These are phyloP conservation scores for Trichocomaceae sp. DNA, from an alignment of 2,329 filamentous ascomycete species.

Conservation along the genomic window DNA sequence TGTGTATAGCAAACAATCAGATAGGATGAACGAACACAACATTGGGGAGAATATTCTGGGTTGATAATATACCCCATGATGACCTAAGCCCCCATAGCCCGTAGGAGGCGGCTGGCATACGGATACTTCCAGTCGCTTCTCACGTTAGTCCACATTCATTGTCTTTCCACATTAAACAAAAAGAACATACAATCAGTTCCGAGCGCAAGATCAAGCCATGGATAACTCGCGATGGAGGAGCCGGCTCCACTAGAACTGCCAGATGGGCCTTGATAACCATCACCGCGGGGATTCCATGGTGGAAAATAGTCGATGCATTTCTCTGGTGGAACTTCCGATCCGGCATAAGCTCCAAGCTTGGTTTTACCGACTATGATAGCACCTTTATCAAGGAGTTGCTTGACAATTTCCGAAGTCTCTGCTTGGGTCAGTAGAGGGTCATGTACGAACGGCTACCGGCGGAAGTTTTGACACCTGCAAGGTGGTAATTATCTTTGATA, in stretches of 20 bases:
- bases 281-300: slow-evolving; percentile 40
- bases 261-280: slow-evolving; percentile 40
- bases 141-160: slow-evolving; percentile 26
- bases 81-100: neutral
- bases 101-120: neutral
- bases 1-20: too few relatives aligned
- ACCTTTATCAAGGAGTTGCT: slow-evolving; percentile 54
- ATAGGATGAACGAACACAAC: too few relatives aligned
- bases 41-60: too few relatives aligned
- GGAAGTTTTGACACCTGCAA: slow-evolving; percentile 51
- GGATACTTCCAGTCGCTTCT: neutral
- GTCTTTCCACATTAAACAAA: neutral
- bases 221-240: slow-evolving; percentile 34
- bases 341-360: slow-evolving; percentile 7
- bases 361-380: slow-evolving; percentile 41
- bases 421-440: slow-evolving; percentile 8
- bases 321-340: slow-evolving; percentile 11
- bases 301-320: slow-evolving; percentile 30
- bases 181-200: slow-evolving; percentile 11
- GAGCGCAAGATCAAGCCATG: slow-evolving; percentile 37
- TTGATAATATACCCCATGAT: too few relatives aligned
- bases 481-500: slow-evolving; percentile 57
- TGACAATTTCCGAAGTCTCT: slow-evolving; percentile 46
- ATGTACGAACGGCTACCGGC: slow-evolving; percentile 56
- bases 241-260: slow-evolving; percentile 37